Base-by-base conservation (phyloP, 2,329 filamentous ascomycete genomes). In the Sporothrix luriei region DNA sequence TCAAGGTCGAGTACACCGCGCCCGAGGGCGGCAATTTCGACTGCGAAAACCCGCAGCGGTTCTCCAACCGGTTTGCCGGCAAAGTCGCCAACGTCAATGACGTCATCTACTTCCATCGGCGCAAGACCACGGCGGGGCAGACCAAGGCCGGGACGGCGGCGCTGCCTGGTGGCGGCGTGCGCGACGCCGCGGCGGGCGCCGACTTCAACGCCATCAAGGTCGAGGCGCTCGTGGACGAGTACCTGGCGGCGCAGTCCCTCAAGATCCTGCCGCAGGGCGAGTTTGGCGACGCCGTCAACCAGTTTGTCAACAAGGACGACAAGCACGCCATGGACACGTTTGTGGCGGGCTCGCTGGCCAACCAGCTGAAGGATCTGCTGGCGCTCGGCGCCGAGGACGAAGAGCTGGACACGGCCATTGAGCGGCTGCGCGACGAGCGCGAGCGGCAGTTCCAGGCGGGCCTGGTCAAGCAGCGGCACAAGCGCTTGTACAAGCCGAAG, bases 231-330 rank as follows among this genome's bases (percentile, higher is more conserved):
- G 94, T 99, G 0, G 87, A 90, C 65, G 93, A 98, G 74, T 97
- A 94, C 75, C 85, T 99, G 2, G 87, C 87, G 0, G 91, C 92
- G 0, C 94, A 98, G 76, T 94, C 92, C 0, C 86, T 99, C 43
- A 97, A 94, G 70, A 95, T 99, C 64, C 84, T 99, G 0, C 95
- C 95, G 0, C 92, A 97, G 75, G 95, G 94, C 40, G 91, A 91
- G 0, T 97, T 99, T 76, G 91, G 93, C 19, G 94, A 98, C 76
- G 95, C 95, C 0, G 93, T 99, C 5, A 90, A 89, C 61, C 91
- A 97, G 72, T 99, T 95, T 75, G 93, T 99, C 33, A 90, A 94
- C 77, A 98, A 98, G 74, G 93, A 97, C 74, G 95, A 99, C 81
- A 97, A 94, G 77, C 90, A 95, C 75, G 93, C 93, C 2, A 93